Conservation (phyloP, 1,139 yeast genomes). For the Diutina siamensis region DNA sequence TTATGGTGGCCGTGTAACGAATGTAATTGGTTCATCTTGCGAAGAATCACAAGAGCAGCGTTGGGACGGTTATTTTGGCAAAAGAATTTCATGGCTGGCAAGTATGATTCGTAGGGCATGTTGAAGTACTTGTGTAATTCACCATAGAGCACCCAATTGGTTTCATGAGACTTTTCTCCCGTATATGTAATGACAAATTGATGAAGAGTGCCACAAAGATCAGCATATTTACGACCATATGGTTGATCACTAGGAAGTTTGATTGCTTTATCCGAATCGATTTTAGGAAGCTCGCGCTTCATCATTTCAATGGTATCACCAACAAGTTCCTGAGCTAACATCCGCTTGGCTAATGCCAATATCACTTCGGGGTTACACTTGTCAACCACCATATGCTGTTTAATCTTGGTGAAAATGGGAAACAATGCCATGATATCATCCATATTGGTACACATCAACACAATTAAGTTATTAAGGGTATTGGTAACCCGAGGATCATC, state of each 20-base stretch:
- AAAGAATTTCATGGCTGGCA: conserved; percentile 51
- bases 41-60: conserved; percentile 53
- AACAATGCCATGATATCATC: conserved; percentile 18
- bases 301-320: conserved; percentile 52
- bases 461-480: conserved; percentile 25
- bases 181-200: conserved; percentile 32
- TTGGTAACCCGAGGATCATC: conserved; percentile 19
- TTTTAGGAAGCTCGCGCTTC: conserved; percentile 45
- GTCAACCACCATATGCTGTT: conserved; percentile 26
- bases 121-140: conserved; percentile 46
- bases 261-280: conserved; percentile 24
- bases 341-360: conserved; percentile 31
- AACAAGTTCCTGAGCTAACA: conserved; percentile 36
- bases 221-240: conserved; percentile 18
- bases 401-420: conserved; percentile 23
- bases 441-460: conserved; percentile 13
- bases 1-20: conserved; percentile 38
- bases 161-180: conserved; percentile 30
- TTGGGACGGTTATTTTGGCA: conserved; percentile 48
- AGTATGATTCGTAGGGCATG: conserved; percentile 49
- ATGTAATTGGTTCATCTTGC: conserved; percentile 46
- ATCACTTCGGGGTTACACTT: conserved; percentile 30
- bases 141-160: conserved; percentile 57
- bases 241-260: conserved; percentile 19
- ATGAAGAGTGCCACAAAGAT: conserved; percentile 30